phyloP scores from a whole-genome alignment of 441 rosid genomes.

The Macaranga tanarius region DNA sequence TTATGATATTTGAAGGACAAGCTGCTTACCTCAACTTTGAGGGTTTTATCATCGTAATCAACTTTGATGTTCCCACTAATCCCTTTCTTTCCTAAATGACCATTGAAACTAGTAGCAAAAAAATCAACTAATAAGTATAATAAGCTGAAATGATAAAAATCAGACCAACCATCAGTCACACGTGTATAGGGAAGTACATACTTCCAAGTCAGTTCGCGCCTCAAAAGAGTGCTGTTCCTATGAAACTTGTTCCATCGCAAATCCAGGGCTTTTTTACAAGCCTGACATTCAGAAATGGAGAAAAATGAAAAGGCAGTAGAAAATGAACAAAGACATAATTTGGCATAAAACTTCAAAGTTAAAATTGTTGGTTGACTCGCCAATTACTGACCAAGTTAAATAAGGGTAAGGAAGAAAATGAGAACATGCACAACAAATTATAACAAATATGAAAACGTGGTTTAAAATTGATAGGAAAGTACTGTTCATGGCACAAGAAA shows the following conservation, averaged over 20 bases:
- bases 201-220: conserved; percentile 74
- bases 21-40: conserved; percentile 68
- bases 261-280: conserved; percentile 52
- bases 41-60: conserved; percentile 69
- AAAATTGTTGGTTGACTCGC: not conserved
- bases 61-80: conserved; percentile 81
- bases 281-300: conserved; percentile 33
- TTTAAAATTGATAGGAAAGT: not conserved
- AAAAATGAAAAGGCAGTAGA: not conserved
- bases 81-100: conserved; percentile 87
- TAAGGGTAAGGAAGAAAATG: not conserved
- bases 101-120: conserved; percentile 58
- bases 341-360: not conserved
- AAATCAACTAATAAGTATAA: conserved; percentile 17
- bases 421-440: not conserved
- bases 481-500: not conserved
- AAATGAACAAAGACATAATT: not conserved
- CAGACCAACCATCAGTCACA: not conserved
- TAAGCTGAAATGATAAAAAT: conserved; percentile 21
- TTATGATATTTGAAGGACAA: conserved; percentile 17
- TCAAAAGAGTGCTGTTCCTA: conserved; percentile 55
- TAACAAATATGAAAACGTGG: not conserved
- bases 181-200: conserved; percentile 28
- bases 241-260: conserved; percentile 61
- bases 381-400: not conserved